These are phyloP conservation scores for Oryza longistaminata DNA, from an alignment of 176 grass and related monocot species.

Conservation along the genomic window DNA sequence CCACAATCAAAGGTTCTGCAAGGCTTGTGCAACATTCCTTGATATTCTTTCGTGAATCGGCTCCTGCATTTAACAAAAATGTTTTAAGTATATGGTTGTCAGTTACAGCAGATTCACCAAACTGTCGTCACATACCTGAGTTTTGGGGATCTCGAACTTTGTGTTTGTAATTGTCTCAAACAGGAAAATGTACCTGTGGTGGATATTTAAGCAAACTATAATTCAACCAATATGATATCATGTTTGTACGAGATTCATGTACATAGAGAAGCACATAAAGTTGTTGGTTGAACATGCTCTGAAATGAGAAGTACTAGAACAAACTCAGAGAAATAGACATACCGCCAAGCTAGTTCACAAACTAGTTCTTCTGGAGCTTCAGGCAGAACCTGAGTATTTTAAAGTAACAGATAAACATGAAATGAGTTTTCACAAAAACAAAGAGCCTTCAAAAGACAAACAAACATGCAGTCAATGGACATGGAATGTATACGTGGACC, in stretches of 20 bases:
- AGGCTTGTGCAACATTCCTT: slow-evolving; percentile 64
- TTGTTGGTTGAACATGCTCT: background rate
- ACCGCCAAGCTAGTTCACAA: slow-evolving; percentile 89
- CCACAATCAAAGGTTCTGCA: slow-evolving; percentile 50
- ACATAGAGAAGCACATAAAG: background rate
- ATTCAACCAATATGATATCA: background rate
- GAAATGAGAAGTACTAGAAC: background rate
- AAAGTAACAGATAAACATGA: slow-evolving; percentile 25
- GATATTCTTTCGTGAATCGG: slow-evolving; percentile 84
- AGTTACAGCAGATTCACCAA: slow-evolving; percentile 26
- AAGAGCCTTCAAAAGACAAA: background rate
- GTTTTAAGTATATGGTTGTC: slow-evolving; percentile 7
- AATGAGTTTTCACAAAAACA: background rate
- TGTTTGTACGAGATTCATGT: slow-evolving; percentile 4
- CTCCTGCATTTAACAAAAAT: slow-evolving; percentile 55
- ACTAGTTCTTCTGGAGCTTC: slow-evolving; percentile 90
- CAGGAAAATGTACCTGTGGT: slow-evolving; percentile 81
- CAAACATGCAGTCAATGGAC: background rate
- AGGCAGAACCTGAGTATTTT: slow-evolving; percentile 69
- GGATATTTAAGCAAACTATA: slow-evolving; percentile 21
- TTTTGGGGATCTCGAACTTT: slow-evolving; percentile 68
- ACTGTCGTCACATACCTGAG: slow-evolving; percentile 46
- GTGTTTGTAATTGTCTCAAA: slow-evolving; percentile 84
- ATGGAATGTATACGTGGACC: background rate
- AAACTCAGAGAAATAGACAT: slow-evolving; percentile 27